These are phyloP conservation scores for Cadophora malorum DNA, from an alignment of 2,329 filamentous ascomycete species.

Conservation along the genomic window DNA sequence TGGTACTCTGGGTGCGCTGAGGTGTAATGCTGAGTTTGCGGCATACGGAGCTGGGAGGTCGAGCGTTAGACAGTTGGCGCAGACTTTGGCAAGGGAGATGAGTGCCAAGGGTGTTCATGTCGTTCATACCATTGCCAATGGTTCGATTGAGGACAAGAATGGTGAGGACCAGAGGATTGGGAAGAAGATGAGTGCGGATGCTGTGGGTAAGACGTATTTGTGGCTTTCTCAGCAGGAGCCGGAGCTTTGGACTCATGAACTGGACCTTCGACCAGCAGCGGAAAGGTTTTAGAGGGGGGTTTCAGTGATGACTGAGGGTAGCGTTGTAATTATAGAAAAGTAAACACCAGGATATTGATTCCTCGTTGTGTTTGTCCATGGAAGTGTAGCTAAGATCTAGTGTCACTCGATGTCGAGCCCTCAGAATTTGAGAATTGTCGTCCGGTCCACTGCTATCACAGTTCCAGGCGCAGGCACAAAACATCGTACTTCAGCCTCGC, in stretches of 20 bases:
- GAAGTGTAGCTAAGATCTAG: not conserved
- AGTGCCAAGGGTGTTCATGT: slow-evolving; percentile 62
- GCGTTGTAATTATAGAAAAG: too few relatives aligned
- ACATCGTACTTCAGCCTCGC: slow-evolving; percentile 14
- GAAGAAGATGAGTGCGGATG: slow-evolving; percentile 63
- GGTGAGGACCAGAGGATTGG: slow-evolving; percentile 52
- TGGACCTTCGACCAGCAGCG: slow-evolving; percentile 57
- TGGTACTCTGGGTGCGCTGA: slow-evolving; percentile 58
- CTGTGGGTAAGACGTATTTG: slow-evolving; percentile 62
- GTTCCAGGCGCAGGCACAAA: not conserved
- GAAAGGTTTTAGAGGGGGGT: slow-evolving; percentile 50
- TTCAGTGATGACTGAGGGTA: too few relatives aligned
- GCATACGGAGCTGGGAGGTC: slow-evolving; percentile 61
- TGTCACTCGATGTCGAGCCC: not conserved
- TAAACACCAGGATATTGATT: too few relatives aligned
- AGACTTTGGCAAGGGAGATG: slow-evolving; percentile 62
- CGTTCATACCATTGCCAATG: slow-evolving; percentile 65
- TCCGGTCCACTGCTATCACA: not conserved
- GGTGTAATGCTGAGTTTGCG: slow-evolving; percentile 59
- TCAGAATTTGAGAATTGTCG: slow-evolving; percentile 4
- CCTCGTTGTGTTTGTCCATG: not conserved
- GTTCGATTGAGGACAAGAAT: slow-evolving; percentile 57
- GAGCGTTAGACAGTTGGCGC: slow-evolving; percentile 60
- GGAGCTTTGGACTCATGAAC: slow-evolving; percentile 58
- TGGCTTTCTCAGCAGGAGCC: slow-evolving; percentile 53